Evolutionary conservation across 1,284 basidiomycete species (phyloP).

Genomic region (Puccinia triticina): DNA sequence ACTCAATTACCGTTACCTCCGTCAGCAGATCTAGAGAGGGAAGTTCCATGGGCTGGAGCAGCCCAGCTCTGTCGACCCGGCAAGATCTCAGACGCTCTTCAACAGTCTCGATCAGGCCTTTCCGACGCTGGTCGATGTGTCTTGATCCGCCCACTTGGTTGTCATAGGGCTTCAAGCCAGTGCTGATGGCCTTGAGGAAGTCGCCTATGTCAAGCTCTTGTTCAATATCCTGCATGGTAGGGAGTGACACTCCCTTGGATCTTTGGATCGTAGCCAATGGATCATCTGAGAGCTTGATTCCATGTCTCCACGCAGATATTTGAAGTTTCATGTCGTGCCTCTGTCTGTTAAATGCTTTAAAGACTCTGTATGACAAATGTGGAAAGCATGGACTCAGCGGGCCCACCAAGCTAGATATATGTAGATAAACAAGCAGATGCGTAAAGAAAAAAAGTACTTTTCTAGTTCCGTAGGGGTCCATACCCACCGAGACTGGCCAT

Average conservation of each 20-base stretch:
- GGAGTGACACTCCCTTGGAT: neutral
- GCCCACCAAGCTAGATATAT: no score
- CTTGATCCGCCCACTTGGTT: neutral
- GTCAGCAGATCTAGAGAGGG: slow-evolving; percentile 40
- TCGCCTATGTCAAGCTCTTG: slow-evolving; percentile 12
- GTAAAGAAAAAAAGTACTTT: neutral
- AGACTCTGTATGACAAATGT: neutral
- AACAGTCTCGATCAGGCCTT: neutral
- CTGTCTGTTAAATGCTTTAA: neutral
- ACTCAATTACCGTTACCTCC: slow-evolving; percentile 32
- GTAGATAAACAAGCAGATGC: no score
- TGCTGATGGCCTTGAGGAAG: slow-evolving; percentile 29
- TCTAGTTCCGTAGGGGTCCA: slow-evolving; percentile 33
- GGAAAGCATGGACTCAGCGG: neutral
- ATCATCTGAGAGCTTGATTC: neutral
- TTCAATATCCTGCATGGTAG: neutral
- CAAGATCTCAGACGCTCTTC: slow-evolving; percentile 30
- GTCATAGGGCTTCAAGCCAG: slow-evolving; percentile 12
- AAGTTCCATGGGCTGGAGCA: slow-evolving; percentile 27
- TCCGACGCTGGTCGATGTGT: neutral
- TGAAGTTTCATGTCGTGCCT: slow-evolving; percentile 32
- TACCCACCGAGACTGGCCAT: no score
- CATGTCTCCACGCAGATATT: slow-evolving; percentile 44
- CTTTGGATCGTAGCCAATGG: neutral
- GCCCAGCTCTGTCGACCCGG: neutral